Conservation (phyloP, 306 rosid species). For the Pyrus pyrifolia region DNA sequence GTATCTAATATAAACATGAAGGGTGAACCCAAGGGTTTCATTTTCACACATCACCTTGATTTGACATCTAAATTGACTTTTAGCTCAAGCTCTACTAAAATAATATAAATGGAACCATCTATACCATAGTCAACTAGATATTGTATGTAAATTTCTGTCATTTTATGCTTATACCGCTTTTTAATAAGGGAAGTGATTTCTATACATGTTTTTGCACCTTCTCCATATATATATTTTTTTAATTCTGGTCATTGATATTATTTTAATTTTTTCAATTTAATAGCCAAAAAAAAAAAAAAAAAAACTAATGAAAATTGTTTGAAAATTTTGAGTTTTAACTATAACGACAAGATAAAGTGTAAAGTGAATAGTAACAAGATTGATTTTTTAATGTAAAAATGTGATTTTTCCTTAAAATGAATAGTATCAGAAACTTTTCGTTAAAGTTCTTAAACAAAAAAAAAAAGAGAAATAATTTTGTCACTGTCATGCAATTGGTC, state of each 20-base stretch:
- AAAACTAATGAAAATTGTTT: no score
- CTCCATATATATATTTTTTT: background rate
- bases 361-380: no score
- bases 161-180: background rate
- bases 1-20: conserved; percentile 16
- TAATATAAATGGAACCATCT: background rate
- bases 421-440: no score
- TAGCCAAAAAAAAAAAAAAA: no score
- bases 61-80: conserved; percentile 16
- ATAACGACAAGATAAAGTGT: no score
- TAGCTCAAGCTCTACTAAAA: background rate
- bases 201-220: background rate
- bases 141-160: background rate
- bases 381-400: no score
- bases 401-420: no score
- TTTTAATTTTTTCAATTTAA: no score
- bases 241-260: no score
- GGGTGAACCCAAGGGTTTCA: conserved; percentile 4
- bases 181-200: background rate
- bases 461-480: background rate
- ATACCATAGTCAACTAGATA: conserved; percentile 11
- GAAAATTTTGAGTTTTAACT: no score
- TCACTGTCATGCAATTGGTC: conserved; percentile 11
- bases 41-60: conserved; percentile 13
- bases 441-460: no score